Evolutionary conservation across 441 rosid species (phyloP).

Genomic region (Monsonia emarginata): DNA sequence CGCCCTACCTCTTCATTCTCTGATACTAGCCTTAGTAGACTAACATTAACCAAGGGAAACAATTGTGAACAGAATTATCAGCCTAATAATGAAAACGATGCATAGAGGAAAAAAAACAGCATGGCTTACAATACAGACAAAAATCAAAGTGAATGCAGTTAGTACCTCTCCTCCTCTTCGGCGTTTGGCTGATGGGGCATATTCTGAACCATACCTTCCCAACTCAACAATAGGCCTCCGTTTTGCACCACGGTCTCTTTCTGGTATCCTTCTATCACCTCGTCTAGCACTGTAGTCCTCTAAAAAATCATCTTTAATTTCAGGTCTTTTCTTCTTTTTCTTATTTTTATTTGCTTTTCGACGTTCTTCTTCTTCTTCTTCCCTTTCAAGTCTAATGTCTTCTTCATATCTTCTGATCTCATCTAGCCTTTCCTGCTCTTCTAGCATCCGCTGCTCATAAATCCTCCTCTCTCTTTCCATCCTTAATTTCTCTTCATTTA

Average conservation of each 20-base stretch:
- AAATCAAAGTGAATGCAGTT: slow-evolving; percentile 12
- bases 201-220: slow-evolving; percentile 39
- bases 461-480: slow-evolving; percentile 40
- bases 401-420: slow-evolving; percentile 66
- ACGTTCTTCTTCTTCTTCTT: slow-evolving; percentile 52
- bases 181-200: slow-evolving; percentile 62
- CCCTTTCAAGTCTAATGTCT: slow-evolving; percentile 63
- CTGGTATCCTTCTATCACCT: slow-evolving; percentile 53
- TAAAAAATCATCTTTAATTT: slow-evolving; percentile 43
- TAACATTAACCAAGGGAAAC: too few species aligned
- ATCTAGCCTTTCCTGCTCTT: slow-evolving; percentile 54
- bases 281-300: slow-evolving; percentile 53
- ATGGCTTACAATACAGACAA: background rate
- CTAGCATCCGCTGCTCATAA: slow-evolving; percentile 36
- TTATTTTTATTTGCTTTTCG: slow-evolving; percentile 72
- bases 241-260: slow-evolving; percentile 60
- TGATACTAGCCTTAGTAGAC: background rate
- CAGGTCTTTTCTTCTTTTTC: slow-evolving; percentile 59
- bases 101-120: too few species aligned
- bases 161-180: slow-evolving; percentile 93
- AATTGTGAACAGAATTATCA: too few species aligned
- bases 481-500: slow-evolving; percentile 40
- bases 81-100: too few species aligned
- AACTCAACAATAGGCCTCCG: slow-evolving; percentile 45
- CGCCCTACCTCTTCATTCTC: background rate